Percentiles rank a stretch among this genome's conserved stretches.
These are phyloP conservation scores for Cordyceps militaris DNA, from an alignment of 2,329 filamentous ascomycete species.

Conservation along the genomic window DNA sequence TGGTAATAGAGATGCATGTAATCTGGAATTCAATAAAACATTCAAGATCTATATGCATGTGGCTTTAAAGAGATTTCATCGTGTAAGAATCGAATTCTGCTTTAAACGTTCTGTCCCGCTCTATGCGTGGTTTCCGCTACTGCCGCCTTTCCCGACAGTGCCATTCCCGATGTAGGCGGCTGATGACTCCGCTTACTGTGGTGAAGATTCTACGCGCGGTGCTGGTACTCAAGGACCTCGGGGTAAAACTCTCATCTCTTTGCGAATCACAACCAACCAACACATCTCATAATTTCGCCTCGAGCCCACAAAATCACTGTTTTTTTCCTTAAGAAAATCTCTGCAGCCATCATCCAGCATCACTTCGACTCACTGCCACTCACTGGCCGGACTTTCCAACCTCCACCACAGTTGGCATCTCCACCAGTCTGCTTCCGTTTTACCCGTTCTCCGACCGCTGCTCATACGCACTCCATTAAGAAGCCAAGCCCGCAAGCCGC, in stretches of 20 bases:
- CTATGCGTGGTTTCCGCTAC: conserved; percentile 2
- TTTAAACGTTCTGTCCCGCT: not conserved
- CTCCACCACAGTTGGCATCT: not conserved
- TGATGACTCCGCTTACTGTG: not conserved
- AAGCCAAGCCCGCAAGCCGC: not conserved
- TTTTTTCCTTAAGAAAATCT: not conserved
- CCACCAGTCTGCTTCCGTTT: conserved; percentile 8
- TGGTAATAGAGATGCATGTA: not conserved
- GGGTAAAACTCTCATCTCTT: not conserved
- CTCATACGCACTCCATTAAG: not conserved
- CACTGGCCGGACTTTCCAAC: not conserved
- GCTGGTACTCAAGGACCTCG: not conserved
- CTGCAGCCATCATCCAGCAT: not conserved
- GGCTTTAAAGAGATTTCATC: not conserved
- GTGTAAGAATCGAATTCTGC: not conserved
- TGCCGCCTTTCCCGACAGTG: not conserved
- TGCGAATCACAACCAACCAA: not conserved
- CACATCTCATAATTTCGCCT: not conserved
- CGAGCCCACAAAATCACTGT: not conserved
- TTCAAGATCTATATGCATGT: not conserved
- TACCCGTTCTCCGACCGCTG: conserved; percentile 3
- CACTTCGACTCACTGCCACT: not conserved
- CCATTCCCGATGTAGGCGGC: conserved; percentile 7
- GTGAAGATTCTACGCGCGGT: not conserved
- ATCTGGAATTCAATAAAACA: not conserved